Evolutionary conservation across 2,329 filamentous ascomycete species (phyloP).

Genomic region (Microcyclospora tardicrescens): DNA sequence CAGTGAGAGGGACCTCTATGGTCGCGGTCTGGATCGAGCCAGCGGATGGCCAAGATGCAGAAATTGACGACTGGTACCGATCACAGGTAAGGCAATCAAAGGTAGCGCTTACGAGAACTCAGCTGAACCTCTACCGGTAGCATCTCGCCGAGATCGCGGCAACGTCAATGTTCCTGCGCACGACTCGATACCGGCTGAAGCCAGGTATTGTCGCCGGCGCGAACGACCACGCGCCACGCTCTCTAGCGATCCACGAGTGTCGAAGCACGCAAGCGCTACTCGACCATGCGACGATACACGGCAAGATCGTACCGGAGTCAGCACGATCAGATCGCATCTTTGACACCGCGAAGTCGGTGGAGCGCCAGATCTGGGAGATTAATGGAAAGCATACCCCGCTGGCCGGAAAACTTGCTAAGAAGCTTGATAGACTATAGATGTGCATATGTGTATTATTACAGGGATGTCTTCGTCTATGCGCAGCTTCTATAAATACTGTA

Average conservation of each 20-base stretch:
- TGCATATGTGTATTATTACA: too few species aligned
- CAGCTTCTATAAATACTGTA: too few species aligned
- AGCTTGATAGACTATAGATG: too few species aligned
- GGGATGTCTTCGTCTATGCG: too few species aligned
- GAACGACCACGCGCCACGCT: constrained; percentile 3
- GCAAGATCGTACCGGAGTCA: constrained; percentile 6
- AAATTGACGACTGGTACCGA: constrained; percentile 9
- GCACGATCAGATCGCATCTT: constrained; percentile 5
- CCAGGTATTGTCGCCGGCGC: not conserved
- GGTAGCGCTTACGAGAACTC: too few species aligned
- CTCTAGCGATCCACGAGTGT: constrained; percentile 8
- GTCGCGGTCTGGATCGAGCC: constrained; percentile 7
- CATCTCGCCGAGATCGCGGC: constrained; percentile 5
- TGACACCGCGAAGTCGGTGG: constrained; percentile 1
- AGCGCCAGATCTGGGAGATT: constrained; percentile 8
- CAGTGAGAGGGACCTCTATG: constrained; percentile 4
- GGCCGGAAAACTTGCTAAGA: too few species aligned
- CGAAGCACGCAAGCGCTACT: constrained; percentile 4
- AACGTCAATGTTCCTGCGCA: constrained; percentile 5
- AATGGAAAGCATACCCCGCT: constrained; percentile 1
- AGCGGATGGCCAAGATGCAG: constrained; percentile 3
- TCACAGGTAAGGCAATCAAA: not conserved
- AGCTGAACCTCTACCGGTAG: not conserved
- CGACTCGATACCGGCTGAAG: constrained; percentile 5
- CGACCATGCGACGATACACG: constrained; percentile 7